These are phyloP conservation scores for Brassica rapa DNA, from an alignment of 345 rosid genomes.

Conservation along the genomic window DNA sequence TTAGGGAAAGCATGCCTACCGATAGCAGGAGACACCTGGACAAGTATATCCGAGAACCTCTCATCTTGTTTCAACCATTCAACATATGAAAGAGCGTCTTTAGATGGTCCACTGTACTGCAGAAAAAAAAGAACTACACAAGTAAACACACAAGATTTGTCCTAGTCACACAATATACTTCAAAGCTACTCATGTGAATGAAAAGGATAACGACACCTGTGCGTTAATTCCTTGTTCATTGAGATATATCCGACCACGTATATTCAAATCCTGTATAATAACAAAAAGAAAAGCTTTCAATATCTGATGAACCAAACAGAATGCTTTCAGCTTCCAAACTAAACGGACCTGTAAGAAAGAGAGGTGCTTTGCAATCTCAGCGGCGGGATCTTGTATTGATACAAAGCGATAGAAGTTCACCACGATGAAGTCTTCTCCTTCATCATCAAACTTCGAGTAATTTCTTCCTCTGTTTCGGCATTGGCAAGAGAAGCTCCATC, in stretches of 20 bases:
- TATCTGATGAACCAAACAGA: not conserved
- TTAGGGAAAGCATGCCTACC: constrained; percentile 87
- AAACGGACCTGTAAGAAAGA: constrained; percentile 62
- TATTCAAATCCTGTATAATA: constrained; percentile 53
- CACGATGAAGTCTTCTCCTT: constrained; percentile 59
- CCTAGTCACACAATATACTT: not conserved
- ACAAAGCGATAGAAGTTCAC: constrained; percentile 82
- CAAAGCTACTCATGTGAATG: constrained; percentile 8
- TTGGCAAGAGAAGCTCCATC: constrained; percentile 34
- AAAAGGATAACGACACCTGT: constrained; percentile 56
- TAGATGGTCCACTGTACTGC: constrained; percentile 83
- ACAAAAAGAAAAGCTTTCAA: not conserved
- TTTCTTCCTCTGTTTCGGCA: constrained; percentile 29
- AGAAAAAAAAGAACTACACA: constrained; percentile 41
- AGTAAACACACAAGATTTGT: constrained; percentile 16
- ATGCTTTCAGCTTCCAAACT: not conserved
- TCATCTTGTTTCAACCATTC: constrained; percentile 75
- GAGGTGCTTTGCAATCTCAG: constrained; percentile 68
- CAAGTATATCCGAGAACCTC: constrained; percentile 68
- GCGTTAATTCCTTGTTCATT: constrained; percentile 95
- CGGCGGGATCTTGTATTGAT: constrained; percentile 53
- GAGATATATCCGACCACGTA: constrained; percentile 78
- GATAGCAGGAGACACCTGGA: constrained; percentile 80
- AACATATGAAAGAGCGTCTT: constrained; percentile 73
- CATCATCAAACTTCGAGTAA: not conserved